A percentile compares a stretch with the other conserved stretches of the same genome.
phyloP scores from a whole-genome alignment of 768 basidiomycete species.

The Xerocomellus intermedius region DNA sequence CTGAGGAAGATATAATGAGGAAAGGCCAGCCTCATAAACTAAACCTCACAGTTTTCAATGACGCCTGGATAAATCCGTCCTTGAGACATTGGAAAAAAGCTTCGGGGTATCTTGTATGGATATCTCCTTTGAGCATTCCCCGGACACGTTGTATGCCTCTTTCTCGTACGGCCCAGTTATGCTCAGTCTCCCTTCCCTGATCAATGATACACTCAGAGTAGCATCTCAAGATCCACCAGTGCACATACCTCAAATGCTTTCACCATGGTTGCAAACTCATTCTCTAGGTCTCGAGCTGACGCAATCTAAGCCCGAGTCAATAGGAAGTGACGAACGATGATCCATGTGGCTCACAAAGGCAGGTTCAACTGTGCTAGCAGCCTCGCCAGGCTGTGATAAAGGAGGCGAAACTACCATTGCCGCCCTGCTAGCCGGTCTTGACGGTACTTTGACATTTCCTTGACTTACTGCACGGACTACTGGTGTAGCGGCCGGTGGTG shows the following conservation, averaged over 20 bases:
- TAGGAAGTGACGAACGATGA: background rate
- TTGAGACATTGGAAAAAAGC: slow-evolving; percentile 74
- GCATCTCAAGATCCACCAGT: background rate
- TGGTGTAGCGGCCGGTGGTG: slow-evolving; percentile 25
- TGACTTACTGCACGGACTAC: slow-evolving; percentile 49
- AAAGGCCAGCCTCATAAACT: background rate
- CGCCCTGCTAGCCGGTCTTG: slow-evolving; percentile 64
- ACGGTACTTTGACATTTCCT: slow-evolving; percentile 45
- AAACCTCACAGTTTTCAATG: slow-evolving; percentile 74
- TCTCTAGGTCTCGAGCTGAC: slow-evolving; percentile 79
- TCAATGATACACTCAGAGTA: slow-evolving; percentile 1
- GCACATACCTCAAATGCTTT: slow-evolving; percentile 75
- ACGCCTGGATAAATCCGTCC: slow-evolving; percentile 75
- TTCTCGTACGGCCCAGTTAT: slow-evolving; percentile 90
- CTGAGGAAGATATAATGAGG: slow-evolving; percentile 39
- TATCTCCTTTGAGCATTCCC: slow-evolving; percentile 88
- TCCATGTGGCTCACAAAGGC: slow-evolving; percentile 58
- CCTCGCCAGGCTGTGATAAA: slow-evolving; percentile 44
- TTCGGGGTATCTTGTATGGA: slow-evolving; percentile 69
- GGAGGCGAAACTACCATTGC: slow-evolving; percentile 42
- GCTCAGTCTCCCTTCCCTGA: slow-evolving; percentile 95
- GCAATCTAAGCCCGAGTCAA: slow-evolving; percentile 56
- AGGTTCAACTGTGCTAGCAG: slow-evolving; percentile 48
- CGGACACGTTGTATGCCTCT: slow-evolving; percentile 72
- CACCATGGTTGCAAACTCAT: slow-evolving; percentile 77